phyloP scores from a whole-genome alignment of 2,329 filamentous ascomycete genomes.

The Exophiala sp. region DNA sequence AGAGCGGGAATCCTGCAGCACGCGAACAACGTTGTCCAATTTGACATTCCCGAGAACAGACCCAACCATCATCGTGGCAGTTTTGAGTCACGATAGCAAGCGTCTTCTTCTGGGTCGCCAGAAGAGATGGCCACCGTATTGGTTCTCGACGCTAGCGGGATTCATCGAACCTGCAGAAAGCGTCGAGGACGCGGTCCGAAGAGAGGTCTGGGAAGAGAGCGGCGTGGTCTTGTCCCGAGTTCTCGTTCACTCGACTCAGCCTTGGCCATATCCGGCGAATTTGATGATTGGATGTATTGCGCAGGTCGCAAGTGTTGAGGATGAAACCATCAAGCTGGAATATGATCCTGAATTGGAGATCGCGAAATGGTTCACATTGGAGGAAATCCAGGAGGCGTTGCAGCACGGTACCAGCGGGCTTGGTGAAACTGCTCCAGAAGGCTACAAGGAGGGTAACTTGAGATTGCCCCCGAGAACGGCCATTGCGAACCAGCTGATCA shows the following conservation, averaged over 20 bases:
- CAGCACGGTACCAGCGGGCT: conserved; percentile 63
- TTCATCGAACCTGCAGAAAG: conserved; percentile 84
- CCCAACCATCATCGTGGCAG: conserved; percentile 91
- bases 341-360: conserved; percentile 90
- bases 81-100: conserved; percentile 75
- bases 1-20: conserved; percentile 69
- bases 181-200: conserved; percentile 76
- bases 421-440: conserved; percentile 60
- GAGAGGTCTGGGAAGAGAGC: conserved; percentile 83
- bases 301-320: conserved; percentile 69
- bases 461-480: conserved; percentile 80
- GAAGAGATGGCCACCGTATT: conserved; percentile 76
- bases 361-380: conserved; percentile 81
- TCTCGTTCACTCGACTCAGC: conserved; percentile 77
- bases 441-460: conserved; percentile 72
- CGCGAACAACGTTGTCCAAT: conserved; percentile 82
- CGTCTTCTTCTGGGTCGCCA: conserved; percentile 79
- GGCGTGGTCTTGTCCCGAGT: conserved; percentile 74
- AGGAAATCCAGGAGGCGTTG: conserved; percentile 75
- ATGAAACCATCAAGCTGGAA: conserved; percentile 75
- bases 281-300: conserved; percentile 86
- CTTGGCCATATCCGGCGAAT: conserved; percentile 82
- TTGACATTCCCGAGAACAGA: conserved; percentile 89
- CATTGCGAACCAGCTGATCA: conserved; percentile 86
- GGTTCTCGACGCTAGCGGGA: conserved; percentile 85